A percentile compares a stretch with the other conserved stretches of the same genome.
phyloP scores from a whole-genome alignment of 1,284 basidiomycete genomes.

The Ceratobasidium sp. region DNA sequence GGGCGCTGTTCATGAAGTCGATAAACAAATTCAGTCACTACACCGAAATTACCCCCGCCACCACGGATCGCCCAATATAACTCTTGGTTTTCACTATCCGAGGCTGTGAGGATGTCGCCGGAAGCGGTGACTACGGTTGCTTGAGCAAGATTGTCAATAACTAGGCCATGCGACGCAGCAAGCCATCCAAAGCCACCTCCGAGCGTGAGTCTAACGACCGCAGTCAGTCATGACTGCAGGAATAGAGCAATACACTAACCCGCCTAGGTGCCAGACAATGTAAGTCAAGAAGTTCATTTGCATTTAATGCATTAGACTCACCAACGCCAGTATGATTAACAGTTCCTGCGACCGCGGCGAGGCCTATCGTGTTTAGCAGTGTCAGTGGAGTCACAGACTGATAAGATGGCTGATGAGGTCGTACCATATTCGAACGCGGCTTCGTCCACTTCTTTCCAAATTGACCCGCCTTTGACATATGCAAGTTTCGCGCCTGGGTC shows the following conservation, averaged over 20 bases:
- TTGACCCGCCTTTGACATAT: constrained; percentile 44
- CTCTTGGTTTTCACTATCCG: constrained; percentile 37
- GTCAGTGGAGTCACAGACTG: not conserved
- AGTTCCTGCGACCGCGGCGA: constrained; percentile 13
- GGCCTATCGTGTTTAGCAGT: not conserved
- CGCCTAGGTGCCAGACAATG: constrained; percentile 5
- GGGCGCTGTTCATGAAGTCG: constrained; percentile 38
- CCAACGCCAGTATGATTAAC: constrained; percentile 30
- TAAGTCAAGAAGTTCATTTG: constrained; percentile 13
- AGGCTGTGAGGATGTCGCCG: constrained; percentile 42
- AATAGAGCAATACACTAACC: not conserved
- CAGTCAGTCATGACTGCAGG: not conserved
- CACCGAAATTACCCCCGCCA: constrained; percentile 47
- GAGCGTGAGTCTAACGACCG: constrained; percentile 27
- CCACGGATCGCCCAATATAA: constrained; percentile 44
- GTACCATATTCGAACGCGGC: constrained; percentile 46
- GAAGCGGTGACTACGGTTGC: constrained; percentile 42
- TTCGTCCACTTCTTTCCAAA: constrained; percentile 39
- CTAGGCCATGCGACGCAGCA: constrained; percentile 32
- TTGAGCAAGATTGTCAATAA: constrained; percentile 40
- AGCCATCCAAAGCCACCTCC: constrained; percentile 44
- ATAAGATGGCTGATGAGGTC: not conserved
- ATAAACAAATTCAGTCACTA: constrained; percentile 46
- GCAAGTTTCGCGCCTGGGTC: constrained; percentile 38
- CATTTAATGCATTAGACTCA: not conserved